Evolutionary conservation across 2,329 filamentous ascomycete species (phyloP).

Genomic region (Colletotrichum orbiculare): DNA sequence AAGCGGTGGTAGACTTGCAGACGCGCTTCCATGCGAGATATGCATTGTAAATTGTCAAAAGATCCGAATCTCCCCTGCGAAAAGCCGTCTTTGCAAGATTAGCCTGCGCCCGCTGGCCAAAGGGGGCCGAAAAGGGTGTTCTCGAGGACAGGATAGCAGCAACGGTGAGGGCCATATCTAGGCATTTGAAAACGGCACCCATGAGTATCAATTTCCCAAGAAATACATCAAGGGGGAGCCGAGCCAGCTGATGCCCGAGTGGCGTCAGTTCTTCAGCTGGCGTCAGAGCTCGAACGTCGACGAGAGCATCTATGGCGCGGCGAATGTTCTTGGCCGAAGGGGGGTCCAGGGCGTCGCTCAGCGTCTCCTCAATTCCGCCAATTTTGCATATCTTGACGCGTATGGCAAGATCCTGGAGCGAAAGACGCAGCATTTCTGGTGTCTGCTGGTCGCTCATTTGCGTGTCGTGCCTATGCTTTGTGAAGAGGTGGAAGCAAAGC

Average conservation of each 20-base stretch:
- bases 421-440: conserved; percentile 94
- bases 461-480: conserved; percentile 86
- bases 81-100: conserved; percentile 83
- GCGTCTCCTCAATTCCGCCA: conserved; percentile 89
- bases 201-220: conserved; percentile 92
- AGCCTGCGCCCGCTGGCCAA: conserved; percentile 84
- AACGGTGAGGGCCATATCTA: conserved; percentile 91
- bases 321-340: conserved; percentile 93
- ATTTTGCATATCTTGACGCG: conserved; percentile 98
- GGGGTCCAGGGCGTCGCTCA: conserved; percentile 88
- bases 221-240: conserved; percentile 92
- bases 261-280: conserved; percentile 84
- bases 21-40: conserved; percentile 90
- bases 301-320: conserved; percentile 88
- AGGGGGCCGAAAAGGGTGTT: conserved; percentile 89
- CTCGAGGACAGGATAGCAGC: conserved; percentile 95
- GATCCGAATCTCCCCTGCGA: conserved; percentile 87
- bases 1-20: conserved; percentile 70
- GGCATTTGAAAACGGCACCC: conserved; percentile 86
- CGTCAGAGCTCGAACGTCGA: conserved; percentile 93
- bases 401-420: conserved; percentile 93
- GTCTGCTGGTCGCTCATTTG: conserved; percentile 92
- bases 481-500: conserved; percentile 95
- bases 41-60: conserved; percentile 93
- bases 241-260: conserved; percentile 86